Percentiles rank a stretch among this genome's conserved stretches.
These are phyloP conservation scores for Mycena epipterygia DNA, from an alignment of 768 basidiomycete species.

Conservation along the genomic window DNA sequence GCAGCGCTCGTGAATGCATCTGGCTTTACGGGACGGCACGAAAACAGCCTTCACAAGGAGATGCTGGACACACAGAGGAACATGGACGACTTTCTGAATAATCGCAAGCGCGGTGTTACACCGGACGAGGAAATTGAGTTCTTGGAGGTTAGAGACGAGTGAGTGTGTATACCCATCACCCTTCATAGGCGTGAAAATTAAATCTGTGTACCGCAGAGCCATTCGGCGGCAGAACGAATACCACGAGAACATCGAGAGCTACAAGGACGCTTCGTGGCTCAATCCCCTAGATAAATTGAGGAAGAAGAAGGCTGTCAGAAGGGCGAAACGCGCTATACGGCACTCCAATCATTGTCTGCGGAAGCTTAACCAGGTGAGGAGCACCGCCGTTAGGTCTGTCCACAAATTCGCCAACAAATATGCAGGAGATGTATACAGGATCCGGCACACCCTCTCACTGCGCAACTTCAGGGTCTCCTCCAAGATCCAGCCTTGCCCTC, in stretches of 20 bases:
- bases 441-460: too few species aligned
- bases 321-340: not conserved
- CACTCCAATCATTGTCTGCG: slow-evolving; percentile 4
- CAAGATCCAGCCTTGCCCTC: too few species aligned
- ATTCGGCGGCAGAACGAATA: too few species aligned
- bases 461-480: too few species aligned
- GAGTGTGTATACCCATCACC: slow-evolving; percentile 10
- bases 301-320: not conserved
- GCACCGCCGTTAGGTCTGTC: too few species aligned
- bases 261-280: slow-evolving; percentile 3
- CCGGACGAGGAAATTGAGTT: slow-evolving; percentile 3
- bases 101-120: not conserved
- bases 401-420: too few species aligned
- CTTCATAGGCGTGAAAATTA: too few species aligned
- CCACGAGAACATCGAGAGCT: not conserved
- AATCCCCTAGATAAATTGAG: slow-evolving; percentile 1
- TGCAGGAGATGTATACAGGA: too few species aligned
- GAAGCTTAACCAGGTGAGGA: slow-evolving; percentile 1
- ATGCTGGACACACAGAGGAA: not conserved
- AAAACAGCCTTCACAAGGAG: slow-evolving; percentile 11
- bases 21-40: slow-evolving; percentile 15
- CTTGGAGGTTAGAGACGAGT: slow-evolving; percentile 1
- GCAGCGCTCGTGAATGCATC: not conserved
- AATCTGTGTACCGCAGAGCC: too few species aligned
- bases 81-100: not conserved